These are phyloP conservation scores for Oryza australiensis DNA, from an alignment of 176 grass and related monocot genomes.

Conservation along the genomic window DNA sequence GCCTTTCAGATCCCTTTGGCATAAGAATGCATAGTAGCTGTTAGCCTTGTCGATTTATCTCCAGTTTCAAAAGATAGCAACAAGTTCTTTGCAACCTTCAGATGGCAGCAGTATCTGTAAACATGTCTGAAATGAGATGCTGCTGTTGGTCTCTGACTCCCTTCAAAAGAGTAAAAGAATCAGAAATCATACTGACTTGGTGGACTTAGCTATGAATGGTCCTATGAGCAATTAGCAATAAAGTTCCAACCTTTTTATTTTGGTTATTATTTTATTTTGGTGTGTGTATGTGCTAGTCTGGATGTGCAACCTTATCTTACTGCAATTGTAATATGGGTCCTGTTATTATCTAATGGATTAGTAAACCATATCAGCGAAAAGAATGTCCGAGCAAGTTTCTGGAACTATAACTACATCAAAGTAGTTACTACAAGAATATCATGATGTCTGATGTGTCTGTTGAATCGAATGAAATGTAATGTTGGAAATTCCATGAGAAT, in stretches of 20 bases:
- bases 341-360: neutral
- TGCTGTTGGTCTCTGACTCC: conserved; percentile 27
- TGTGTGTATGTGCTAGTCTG: conserved; percentile 18
- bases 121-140: conserved; percentile 12
- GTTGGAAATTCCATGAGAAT: no score
- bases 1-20: conserved; percentile 61
- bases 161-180: conserved; percentile 16
- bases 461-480: no score
- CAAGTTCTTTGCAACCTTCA: conserved; percentile 14
- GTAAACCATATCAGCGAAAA: neutral
- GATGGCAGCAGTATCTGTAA: conserved; percentile 16
- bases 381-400: neutral
- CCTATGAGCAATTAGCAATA: neutral
- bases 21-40: conserved; percentile 35
- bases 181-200: conserved; percentile 24
- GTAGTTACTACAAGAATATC: neutral
- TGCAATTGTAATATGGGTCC: neutral
- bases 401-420: conserved; percentile 12
- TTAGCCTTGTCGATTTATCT: conserved; percentile 13
- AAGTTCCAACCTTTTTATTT: conserved; percentile 3
- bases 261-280: neutral
- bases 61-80: conserved; percentile 7
- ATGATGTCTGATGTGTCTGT: neutral
- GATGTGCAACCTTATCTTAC: neutral
- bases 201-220: neutral